Evolutionary conservation across 129 eudicot genomes (phyloP), one percentile per base, ranked within the genome.

Genomic region (Silybum marianum): DNA sequence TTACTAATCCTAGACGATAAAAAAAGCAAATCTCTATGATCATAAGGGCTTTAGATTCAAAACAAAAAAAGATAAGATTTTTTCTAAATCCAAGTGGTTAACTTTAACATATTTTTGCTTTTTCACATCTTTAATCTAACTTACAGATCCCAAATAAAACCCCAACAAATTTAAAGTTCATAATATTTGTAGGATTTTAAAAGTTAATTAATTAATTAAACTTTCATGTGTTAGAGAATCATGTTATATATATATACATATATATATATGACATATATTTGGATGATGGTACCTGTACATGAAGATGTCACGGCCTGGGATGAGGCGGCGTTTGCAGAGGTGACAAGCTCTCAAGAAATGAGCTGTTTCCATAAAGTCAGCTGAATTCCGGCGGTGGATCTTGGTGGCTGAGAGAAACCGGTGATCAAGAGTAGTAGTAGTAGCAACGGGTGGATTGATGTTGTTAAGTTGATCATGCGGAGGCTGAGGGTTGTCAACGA

Each of bases 271-370:
- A n/a, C n/a, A n/a, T 34, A 42, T 40, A 24, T n/a, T 62, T 9
- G 5, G 0, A 26, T 32, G 36, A 32, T 19, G 12, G 46, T 83
- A 92, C 97, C 93, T 88, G 44, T 92, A 92, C 95, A 92, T 92
- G 88, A 82, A 92, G 91, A 92, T 92, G 69, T 92, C 97, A 48
- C 86, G 91, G 23, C 93, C 93, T 6, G 91, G 85, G 74, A 87
- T 70, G 23, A 92, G 74, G 19, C 86, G 87, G 83, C 89, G 93
- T 9, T 85, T 87, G 74, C 97, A 92, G 22, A 90, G 89, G 76
- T 84, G 80, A 51, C 95, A 92, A 82, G 89, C 83, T 25, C 75
- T 88, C 87, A 90, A 80, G 80, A 92, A 92, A 36, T 82, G 66
- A 81, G 85, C 78, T 0, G 91, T 80, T 34, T 85, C 86, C 0